Evolutionary conservation across 2,329 filamentous ascomycete genomes (phyloP), one percentile per base, ranked within the genome.

Genomic region (Fusarium brachygibbosum): DNA sequence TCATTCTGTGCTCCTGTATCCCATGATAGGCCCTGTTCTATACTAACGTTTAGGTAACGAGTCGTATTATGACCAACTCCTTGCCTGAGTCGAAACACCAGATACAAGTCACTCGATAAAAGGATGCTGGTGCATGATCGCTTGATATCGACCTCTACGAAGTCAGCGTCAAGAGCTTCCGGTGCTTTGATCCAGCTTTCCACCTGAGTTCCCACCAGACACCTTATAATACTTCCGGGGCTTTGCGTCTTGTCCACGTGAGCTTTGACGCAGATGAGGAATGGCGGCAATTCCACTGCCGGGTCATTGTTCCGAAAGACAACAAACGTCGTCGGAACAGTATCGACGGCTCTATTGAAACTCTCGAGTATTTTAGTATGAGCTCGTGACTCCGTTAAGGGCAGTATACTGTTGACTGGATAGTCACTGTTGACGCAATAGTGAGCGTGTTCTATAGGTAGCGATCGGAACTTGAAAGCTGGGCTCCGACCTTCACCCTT

Each of bases 1-100:
- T 42, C 9, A 14, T 21, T 1, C 9, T 45, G 9, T 13, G 6
- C 16, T 10, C 29, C 31, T 13, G 6, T 13, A 3, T 6, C 12
- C 61, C 61, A 64, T 1, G 14, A 11, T 5, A 64, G 41, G 3
- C 11, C 9, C 6, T 23, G 44, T 23, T 64, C 61, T 13, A 64
- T 34, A 10, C 32, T 35, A 4, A 64, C 59, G 23, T 64, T 64
- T 3, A 64, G 6, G 1, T 64, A 50, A 13, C 12, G 29, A 3
- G 25, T 38, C 5, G n/a, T 12, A 5, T 44, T 44, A 13, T 16
- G n/a, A 1, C 19, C 14, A 2, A 17, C 10, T 3, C 59, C 23
- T 3, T 56, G 59, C 1, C 61, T 40, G 3, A 44, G 16, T 13
- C 59, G 14, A 6, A 64, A 50, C 0, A 58, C 19, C 6, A 64